Evolutionary conservation across 371 early-diverging fungal species (phyloP), one percentile per base, ranked within the genome.

Genomic region (Zychaea mexicana): DNA sequence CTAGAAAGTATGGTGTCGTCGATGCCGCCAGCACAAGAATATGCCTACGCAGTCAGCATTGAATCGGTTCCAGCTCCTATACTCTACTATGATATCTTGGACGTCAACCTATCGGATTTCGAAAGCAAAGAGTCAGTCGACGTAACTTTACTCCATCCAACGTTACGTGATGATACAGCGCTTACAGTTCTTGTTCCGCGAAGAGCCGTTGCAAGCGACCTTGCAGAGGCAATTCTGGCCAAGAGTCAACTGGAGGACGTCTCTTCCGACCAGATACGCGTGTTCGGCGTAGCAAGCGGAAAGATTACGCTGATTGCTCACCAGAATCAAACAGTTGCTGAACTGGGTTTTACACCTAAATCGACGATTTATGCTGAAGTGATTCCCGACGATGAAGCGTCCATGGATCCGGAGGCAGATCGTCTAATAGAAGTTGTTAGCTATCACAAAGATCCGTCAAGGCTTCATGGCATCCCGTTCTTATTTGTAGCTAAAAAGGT

Each of bases 381-480:
- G 60, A 78, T 88, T 52, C 85, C 88, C 3, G 71, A 68, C 33
- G 92, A 92, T 54, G 90, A 90, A 68, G 55, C 77, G 2, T 68
- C 74, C 19, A 75, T 77, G 68, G 66, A 68, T 22, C 28, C 33
- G 21, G 77, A 82, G 26, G 77, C 73, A 21, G 91, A 89, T 63
- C 75, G 78, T 13, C 47, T 83, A 21, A 60, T 85, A 27, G 80
- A 85, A 46, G 91, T 93, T 10, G 85, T 88, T 71, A 95, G 94
- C 73, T 95, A 90, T 72, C 75, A 83, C 61, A 87, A 88, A 60
- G 89, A 92, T 27, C 80, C 88, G 2, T 49, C 66, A 15, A 81
- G 88, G 9, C 67, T 85, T 2, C 95, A 96, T 74, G 80, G 96
- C 47, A 79, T 93, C 61, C 97, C 98, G 2, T 96, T 96, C 82